phyloP scores from a whole-genome alignment of 2,329 filamentous ascomycete species.

The Monosporascus cannonballus region DNA sequence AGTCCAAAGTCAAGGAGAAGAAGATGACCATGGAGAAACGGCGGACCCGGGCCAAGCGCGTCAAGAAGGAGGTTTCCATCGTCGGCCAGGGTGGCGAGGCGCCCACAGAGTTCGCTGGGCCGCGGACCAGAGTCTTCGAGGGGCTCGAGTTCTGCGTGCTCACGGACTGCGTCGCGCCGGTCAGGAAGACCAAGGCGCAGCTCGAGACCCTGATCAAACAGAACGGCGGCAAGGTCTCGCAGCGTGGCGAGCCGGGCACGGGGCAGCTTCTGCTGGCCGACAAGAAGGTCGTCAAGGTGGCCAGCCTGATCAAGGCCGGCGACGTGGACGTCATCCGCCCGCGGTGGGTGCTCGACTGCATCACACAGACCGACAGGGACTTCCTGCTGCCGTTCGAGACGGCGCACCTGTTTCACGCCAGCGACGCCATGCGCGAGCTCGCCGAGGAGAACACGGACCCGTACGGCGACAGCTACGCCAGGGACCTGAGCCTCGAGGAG shows the following conservation, averaged over 20 bases:
- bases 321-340: conserved; percentile 69
- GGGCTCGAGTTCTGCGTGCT: conserved; percentile 78
- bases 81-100: conserved; percentile 56
- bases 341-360: conserved; percentile 77
- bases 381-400: conserved; percentile 58
- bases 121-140: conserved; percentile 61
- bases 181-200: conserved; percentile 70
- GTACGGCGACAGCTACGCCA: conserved; percentile 77
- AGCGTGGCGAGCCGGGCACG: conserved; percentile 58
- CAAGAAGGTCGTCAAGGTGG: conserved; percentile 73
- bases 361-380: conserved; percentile 50
- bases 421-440: conserved; percentile 45
- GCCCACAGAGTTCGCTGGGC: conserved; percentile 43
- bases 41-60: conserved; percentile 50
- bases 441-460: conserved; percentile 63
- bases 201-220: conserved; percentile 77
- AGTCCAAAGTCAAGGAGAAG: conserved; percentile 67
- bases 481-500: conserved; percentile 61
- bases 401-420: conserved; percentile 66
- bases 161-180: conserved; percentile 64
- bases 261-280: conserved; percentile 72
- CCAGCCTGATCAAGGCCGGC: conserved; percentile 70
- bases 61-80: conserved; percentile 65
- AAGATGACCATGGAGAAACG: conserved; percentile 72
- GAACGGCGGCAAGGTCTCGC: conserved; percentile 74